Conservation (phyloP, 805 yeast genomes). For the Suhomyces prunicola region DNA sequence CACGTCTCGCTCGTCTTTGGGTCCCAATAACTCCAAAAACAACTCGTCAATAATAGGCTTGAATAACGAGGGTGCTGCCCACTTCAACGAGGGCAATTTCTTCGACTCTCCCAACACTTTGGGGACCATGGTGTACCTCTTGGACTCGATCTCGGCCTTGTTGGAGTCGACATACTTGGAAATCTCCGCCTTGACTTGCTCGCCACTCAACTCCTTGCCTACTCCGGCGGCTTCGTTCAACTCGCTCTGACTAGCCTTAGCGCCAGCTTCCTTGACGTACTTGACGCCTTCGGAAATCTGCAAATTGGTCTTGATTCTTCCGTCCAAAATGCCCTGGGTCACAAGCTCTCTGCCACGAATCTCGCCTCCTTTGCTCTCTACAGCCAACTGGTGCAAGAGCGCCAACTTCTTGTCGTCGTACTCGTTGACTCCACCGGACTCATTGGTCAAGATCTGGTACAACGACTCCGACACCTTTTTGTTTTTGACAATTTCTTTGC, state of each 20-base stretch:
- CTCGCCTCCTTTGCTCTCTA: constrained; percentile 60
- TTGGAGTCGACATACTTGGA: constrained; percentile 56
- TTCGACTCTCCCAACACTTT: constrained; percentile 73
- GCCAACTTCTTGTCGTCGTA: constrained; percentile 60
- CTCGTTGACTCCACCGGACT: constrained; percentile 23
- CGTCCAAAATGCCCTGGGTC: constrained; percentile 60
- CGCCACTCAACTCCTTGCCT: constrained; percentile 69
- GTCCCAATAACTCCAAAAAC: constrained; percentile 74
- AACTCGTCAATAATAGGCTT: constrained; percentile 84
- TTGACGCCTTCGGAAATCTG: constrained; percentile 81
- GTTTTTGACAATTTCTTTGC: constrained; percentile 80
- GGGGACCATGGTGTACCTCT: constrained; percentile 80
- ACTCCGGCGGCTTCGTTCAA: constrained; percentile 70
- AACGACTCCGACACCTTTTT: constrained; percentile 77
- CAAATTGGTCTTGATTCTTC: constrained; percentile 59
- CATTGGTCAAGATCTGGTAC: constrained; percentile 52
- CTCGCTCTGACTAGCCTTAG: constrained; percentile 43
- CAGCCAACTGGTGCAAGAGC: constrained; percentile 74
- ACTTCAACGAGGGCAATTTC: constrained; percentile 70
- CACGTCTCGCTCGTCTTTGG: constrained; percentile 92
- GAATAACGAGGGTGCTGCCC: constrained; percentile 87
- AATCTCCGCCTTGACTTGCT: constrained; percentile 59
- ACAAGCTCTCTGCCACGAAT: constrained; percentile 49
- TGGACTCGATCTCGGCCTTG: constrained; percentile 56
- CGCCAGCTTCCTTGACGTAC: constrained; percentile 57